Conservation (phyloP, 2,329 filamentous ascomycete species). For the Claviceps maximensis region DNA sequence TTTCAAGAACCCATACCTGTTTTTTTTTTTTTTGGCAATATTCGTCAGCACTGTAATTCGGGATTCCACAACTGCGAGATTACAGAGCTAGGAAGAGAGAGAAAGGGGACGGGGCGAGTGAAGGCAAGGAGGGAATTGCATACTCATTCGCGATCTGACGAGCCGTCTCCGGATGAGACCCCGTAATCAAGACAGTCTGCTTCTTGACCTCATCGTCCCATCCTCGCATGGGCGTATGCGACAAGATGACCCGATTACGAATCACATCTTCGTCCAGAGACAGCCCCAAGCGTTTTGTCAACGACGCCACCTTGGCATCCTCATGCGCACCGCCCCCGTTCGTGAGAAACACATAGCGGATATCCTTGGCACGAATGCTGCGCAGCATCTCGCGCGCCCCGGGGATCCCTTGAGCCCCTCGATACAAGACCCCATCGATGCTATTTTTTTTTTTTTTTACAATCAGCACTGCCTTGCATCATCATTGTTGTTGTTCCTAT, state of each 20-base stretch:
- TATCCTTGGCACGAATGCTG: conserved; percentile 58
- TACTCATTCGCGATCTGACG: conserved; percentile 58
- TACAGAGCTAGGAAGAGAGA: too few relatives aligned
- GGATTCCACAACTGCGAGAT: conserved; percentile 4
- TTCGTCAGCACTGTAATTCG: background rate
- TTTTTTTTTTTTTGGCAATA: background rate
- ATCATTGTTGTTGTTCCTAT: background rate
- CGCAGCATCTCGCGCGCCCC: conserved; percentile 62
- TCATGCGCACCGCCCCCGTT: conserved; percentile 89
- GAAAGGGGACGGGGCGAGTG: background rate
- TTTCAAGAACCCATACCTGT: conserved; percentile 57
- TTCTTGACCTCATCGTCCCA: conserved; percentile 28
- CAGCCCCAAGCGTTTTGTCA: conserved; percentile 20
- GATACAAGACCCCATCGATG: conserved; percentile 91
- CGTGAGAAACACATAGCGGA: conserved; percentile 89
- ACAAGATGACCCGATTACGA: conserved; percentile 46
- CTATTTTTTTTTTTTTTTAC: conserved; percentile 15
- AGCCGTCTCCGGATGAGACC: conserved; percentile 53
- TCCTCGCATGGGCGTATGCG: conserved; percentile 74
- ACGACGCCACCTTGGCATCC: conserved; percentile 21
- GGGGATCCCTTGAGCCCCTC: conserved; percentile 64
- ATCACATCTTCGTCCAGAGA: conserved; percentile 20
- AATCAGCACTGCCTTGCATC: background rate
- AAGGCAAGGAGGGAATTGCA: background rate
- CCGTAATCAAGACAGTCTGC: conserved; percentile 58